These are phyloP conservation scores for Arabis alpina DNA, from an alignment of 345 rosid genomes.

Conservation along the genomic window DNA sequence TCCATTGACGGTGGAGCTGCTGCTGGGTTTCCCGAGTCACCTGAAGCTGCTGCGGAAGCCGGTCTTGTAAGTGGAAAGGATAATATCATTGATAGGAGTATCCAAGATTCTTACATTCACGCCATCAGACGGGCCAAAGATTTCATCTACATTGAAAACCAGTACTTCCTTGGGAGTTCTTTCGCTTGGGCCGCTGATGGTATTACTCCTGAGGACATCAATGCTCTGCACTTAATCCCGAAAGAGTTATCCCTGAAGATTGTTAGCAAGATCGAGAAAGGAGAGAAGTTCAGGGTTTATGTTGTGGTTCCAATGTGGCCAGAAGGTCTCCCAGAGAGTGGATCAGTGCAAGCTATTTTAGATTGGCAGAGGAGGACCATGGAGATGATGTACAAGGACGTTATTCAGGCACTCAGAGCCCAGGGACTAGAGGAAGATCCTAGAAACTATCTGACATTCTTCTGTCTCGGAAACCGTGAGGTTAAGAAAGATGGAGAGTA, in stretches of 20 bases:
- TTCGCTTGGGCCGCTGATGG: constrained; percentile 81
- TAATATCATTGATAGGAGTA: constrained; percentile 94
- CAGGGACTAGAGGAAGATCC: constrained; percentile 82
- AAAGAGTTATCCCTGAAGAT: constrained; percentile 94
- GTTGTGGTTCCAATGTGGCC: constrained; percentile 99
- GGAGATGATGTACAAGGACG: constrained; percentile 97
- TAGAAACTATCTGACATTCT: constrained; percentile 88
- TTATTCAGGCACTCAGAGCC: constrained; percentile 71
- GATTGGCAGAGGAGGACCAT: constrained; percentile 98
- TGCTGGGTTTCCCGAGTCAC: constrained; percentile 94
- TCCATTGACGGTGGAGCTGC: constrained; percentile 99
- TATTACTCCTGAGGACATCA: constrained; percentile 86
- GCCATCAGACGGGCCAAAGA: constrained; percentile 96
- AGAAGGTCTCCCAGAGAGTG: constrained; percentile 96
- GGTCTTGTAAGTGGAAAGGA: constrained; percentile 99
- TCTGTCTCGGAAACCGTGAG: constrained; percentile 97
- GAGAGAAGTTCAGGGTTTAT: constrained; percentile 87
- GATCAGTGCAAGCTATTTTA: constrained; percentile 91
- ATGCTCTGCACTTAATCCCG: constrained; percentile 89
- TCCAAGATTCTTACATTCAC: constrained; percentile 93
- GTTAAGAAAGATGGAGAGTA: constrained; percentile 87
- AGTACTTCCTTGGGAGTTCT: constrained; percentile 96
- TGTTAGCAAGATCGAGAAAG: constrained; percentile 87
- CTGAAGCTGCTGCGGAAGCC: constrained; percentile 95
- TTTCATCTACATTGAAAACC: constrained; percentile 92